Conservation (phyloP, 1,139 yeast species). For the Yamadazyma atmosphaerica region DNA sequence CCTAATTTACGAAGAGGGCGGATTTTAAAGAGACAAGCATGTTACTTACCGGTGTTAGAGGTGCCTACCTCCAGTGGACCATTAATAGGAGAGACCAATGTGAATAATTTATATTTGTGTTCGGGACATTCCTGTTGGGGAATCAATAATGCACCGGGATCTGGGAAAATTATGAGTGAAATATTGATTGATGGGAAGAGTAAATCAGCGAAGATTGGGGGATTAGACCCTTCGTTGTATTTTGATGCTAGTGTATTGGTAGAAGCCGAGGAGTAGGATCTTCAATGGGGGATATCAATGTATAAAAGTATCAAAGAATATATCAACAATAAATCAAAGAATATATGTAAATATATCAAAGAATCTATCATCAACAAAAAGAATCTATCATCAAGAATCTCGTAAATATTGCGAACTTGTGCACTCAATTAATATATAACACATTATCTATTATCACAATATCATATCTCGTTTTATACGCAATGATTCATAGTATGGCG, state of each 20-base stretch:
- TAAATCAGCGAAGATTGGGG: constrained; percentile 72
- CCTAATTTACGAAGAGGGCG: constrained; percentile 73
- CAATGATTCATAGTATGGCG: background rate
- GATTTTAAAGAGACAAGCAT: constrained; percentile 85
- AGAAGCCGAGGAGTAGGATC: constrained; percentile 16
- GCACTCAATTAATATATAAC: background rate
- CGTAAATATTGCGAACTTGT: too few relatives aligned
- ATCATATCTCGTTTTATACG: too few relatives aligned
- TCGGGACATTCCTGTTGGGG: constrained; percentile 99
- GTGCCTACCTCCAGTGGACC: constrained; percentile 94
- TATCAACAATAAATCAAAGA: too few relatives aligned
- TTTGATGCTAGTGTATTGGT: constrained; percentile 69
- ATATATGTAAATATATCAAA: too few relatives aligned
- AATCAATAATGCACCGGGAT: constrained; percentile 94
- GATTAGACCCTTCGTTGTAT: constrained; percentile 81
- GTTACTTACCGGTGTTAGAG: constrained; percentile 91
- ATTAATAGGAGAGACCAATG: constrained; percentile 88
- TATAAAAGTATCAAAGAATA: too few relatives aligned
- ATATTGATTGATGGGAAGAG: constrained; percentile 82
- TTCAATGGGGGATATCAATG: background rate
- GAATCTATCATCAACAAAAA: too few relatives aligned
- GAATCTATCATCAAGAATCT: too few relatives aligned
- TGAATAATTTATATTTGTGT: constrained; percentile 73
- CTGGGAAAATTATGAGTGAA: constrained; percentile 92
- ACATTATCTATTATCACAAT: too few relatives aligned